Evolutionary conservation across 345 rosid species (phyloP), one percentile per base, ranked within the genome.

Genomic region (Arabidopsis suecica): DNA sequence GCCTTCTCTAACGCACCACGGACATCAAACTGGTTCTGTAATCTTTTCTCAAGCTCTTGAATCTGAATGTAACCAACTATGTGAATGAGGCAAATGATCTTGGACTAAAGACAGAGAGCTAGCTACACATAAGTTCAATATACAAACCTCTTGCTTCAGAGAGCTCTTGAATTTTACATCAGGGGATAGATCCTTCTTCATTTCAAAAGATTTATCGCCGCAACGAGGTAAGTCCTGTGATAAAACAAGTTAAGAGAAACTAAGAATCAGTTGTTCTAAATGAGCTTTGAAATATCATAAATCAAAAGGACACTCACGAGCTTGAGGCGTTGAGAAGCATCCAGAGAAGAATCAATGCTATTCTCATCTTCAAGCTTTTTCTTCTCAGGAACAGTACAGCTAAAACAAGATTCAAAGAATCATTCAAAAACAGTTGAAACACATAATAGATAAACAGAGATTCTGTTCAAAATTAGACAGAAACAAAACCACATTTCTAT

Each of bases 1-100:
- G 99, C 98, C 70, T 87, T 91, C 81, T 95, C 99, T 62, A 95
- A 72, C 22, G 85, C 84, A 68, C 72, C 74, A 7, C 98, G 98
- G 16, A 90, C 97, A 77, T 88, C 79, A 61, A 92, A 92, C 71
- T 95, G 98, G 64, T 83, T 87, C 72, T 88, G 94, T 79, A 92
- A 72, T 79, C 96, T 88, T 76, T 86, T 92, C 83, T 95, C 97
- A 53, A 95, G 98, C 75, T 84, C 96, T 58, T 79, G 79, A 81
- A 95, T 92, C 99, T 95, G 80, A 85, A 81, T 28, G 30, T 20
- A 59, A 68, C n/a, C 18, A 16, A 16, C 18, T 16, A 37, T 2
- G 10, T 61, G 30, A 59, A 10, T 41, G 2, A 10, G 38, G 25
- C 49, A 61, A 61, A n/a, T 4, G 28, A 61, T 55, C 25, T 36